These are phyloP conservation scores for Apophysomyces trapeziformis DNA, from an alignment of 371 early-diverging fungal species.

Conservation along the genomic window DNA sequence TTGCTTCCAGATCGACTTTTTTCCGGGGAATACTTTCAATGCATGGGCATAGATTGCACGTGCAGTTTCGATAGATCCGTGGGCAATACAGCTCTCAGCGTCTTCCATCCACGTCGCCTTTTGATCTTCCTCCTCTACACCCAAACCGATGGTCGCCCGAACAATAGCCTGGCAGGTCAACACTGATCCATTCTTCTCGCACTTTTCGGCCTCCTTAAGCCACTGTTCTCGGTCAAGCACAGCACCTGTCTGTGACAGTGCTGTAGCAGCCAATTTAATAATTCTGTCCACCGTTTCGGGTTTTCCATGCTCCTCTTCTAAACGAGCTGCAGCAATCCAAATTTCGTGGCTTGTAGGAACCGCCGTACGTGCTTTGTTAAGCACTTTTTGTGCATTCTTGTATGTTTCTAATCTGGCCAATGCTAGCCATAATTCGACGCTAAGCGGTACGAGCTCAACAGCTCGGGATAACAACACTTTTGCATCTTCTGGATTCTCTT, in stretches of 20 bases:
- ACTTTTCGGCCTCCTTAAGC: constrained; percentile 87
- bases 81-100: constrained; percentile 76
- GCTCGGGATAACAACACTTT: constrained; percentile 89
- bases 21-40: constrained; percentile 75
- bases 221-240: constrained; percentile 87
- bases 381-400: constrained; percentile 86
- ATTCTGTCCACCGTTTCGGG: constrained; percentile 70
- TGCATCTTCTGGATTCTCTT: constrained; percentile 93
- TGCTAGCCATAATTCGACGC: constrained; percentile 95
- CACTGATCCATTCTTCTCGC: constrained; percentile 82
- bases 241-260: constrained; percentile 70
- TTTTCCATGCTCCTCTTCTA: constrained; percentile 87
- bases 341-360: constrained; percentile 92
- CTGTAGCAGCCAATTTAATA: constrained; percentile 72
- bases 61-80: constrained; percentile 77
- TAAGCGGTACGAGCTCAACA: constrained; percentile 89
- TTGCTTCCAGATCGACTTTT: constrained; percentile 83
- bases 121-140: constrained; percentile 82
- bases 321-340: constrained; percentile 93
- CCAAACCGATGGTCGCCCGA: constrained; percentile 76
- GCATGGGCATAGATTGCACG: constrained; percentile 91
- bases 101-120: constrained; percentile 90
- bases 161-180: constrained; percentile 87
- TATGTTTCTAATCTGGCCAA: constrained; percentile 90
- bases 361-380: constrained; percentile 87